phyloP scores from a whole-genome alignment of 805 yeast genomes.

The Starmera dryadoides region DNA sequence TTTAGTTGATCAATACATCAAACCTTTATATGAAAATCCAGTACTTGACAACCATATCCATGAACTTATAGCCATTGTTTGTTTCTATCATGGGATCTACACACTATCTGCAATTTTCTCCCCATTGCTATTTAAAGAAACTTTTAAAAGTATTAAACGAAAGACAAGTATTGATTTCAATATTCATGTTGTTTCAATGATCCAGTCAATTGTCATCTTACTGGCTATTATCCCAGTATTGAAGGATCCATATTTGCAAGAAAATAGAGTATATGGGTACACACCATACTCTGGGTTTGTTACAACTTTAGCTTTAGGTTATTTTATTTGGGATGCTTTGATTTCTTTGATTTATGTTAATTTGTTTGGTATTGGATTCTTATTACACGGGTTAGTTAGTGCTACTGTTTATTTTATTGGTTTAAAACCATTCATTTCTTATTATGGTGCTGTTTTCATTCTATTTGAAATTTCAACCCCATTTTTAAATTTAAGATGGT shows the following conservation, averaged over 20 bases:
- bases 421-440: conserved; percentile 59
- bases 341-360: conserved; percentile 50
- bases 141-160: conserved; percentile 18
- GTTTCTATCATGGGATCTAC: conserved; percentile 23
- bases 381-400: conserved; percentile 73
- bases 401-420: conserved; percentile 57
- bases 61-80: conserved; percentile 20
- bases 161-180: conserved; percentile 64
- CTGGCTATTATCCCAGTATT: conserved; percentile 54
- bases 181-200: conserved; percentile 80
- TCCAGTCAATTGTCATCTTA: conserved; percentile 69
- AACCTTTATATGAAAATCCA: conserved; percentile 14
- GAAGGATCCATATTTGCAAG: conserved; percentile 37
- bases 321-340: conserved; percentile 77
- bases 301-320: conserved; percentile 60
- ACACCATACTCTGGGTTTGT: conserved; percentile 67
- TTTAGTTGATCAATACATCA: conserved; percentile 20
- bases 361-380: conserved; percentile 65
- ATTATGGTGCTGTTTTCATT: conserved; percentile 68
- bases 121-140: conserved; percentile 14
- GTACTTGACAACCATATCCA: conserved; percentile 23
- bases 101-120: conserved; percentile 13
- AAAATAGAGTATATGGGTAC: conserved; percentile 52
- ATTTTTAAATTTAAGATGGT: conserved; percentile 82
- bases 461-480: conserved; percentile 81